Conservation (phyloP, 441 rosid species). For the Arabidopsis lyrata region DNA sequence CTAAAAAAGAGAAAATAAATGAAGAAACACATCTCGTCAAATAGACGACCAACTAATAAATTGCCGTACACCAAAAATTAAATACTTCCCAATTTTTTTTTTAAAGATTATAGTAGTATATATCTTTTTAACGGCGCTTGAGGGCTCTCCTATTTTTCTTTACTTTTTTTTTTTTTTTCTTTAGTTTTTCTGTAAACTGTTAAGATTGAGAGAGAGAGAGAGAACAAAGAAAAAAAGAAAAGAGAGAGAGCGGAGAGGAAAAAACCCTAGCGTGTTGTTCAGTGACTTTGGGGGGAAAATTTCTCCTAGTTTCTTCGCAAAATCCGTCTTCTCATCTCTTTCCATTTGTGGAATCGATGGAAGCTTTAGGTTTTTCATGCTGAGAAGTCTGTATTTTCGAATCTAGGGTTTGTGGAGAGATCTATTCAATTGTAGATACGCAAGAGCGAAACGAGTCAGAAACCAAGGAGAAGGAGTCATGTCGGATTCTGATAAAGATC, state of each 20-base stretch:
- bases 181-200: not conserved
- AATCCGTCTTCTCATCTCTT: not conserved
- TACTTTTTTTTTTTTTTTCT: not conserved
- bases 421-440: constrained; percentile 23
- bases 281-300: constrained; percentile 10
- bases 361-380: constrained; percentile 46
- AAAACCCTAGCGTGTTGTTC: constrained; percentile 45
- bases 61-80: constrained; percentile 3
- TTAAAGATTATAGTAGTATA: constrained; percentile 11
- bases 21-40: constrained; percentile 19
- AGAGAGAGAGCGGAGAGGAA: constrained; percentile 15
- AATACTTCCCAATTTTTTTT: not conserved
- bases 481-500: constrained; percentile 70
- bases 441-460: constrained; percentile 13
- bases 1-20: constrained; percentile 4
- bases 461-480: constrained; percentile 36
- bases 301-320: constrained; percentile 4
- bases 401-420: constrained; percentile 50
- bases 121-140: constrained; percentile 41
- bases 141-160: constrained; percentile 29
- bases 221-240: not conserved
- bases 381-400: constrained; percentile 48
- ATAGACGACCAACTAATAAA: constrained; percentile 31
- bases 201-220: constrained; percentile 29
- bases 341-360: constrained; percentile 23